Base-by-base conservation (phyloP, 495 filamentous ascomycete genomes). In the Aspergillus nanangensis region DNA sequence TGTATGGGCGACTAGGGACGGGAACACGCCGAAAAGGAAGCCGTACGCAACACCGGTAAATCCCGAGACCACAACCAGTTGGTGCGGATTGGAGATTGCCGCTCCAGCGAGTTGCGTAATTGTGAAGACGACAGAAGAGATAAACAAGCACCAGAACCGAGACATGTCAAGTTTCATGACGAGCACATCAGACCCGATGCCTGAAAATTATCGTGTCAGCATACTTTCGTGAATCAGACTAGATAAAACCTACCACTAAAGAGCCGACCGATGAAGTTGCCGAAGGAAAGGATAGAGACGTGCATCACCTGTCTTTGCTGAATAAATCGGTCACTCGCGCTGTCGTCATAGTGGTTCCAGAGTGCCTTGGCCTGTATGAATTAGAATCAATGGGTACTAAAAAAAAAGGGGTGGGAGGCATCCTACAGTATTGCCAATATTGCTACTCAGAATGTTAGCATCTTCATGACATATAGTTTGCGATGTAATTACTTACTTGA, bases 21-120 rank as follows among this genome's bases (percentile, higher is more conserved):
- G 94, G 68, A 87, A 96, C 42, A 95, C 90, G 53, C 94, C 93
- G 58, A 96, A 97, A 2, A 97, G 75, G 55, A 95, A 88, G 1
- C 93, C 93, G 67, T 98, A 98, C 4, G 82, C 93, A 5, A 97
- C 50, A 31, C 93, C 93, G 4, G 86, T 95, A 33, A 96, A 74
- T 2, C 77, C 77, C 1, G 91, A 96, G 23, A 97, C 83, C 31
- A 87, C 63, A 50, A 76, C 81, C 3, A 97, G 82, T 24, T 78
- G 66, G 58, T 92, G 76, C 0, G 93, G 93, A 65, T 94, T 90
- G 48, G 76, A 73, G 52, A 96, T 81, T n/a, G 70, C 78, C 27
- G 90, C 66, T 4, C 88, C 93, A 48, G 77, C 85, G 14, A 95
- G 52, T 62, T 97, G 92, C 11, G 87, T 91, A 10, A 85, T 38